Evolutionary conservation across 768 basidiomycete species (phyloP), one percentile per base, ranked within the genome.

Genomic region (Lactarius trivialis): DNA sequence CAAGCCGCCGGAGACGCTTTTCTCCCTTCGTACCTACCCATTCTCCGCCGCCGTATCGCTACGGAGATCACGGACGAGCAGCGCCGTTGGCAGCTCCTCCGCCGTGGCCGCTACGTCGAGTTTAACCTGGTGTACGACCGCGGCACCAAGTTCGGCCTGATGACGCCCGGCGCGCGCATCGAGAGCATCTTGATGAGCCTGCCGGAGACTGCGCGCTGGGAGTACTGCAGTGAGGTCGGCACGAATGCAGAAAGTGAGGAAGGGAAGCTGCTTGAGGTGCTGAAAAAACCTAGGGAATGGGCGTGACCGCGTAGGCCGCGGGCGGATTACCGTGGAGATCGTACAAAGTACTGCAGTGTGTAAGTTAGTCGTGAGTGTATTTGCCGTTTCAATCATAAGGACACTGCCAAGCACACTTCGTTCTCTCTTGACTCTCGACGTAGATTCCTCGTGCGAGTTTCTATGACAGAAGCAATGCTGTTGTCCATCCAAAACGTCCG

Each of bases 71-170:
- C 83, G 5, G 85, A 88, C 4, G 75, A 79, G 33, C 78, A 91
- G 64, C 82, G 93, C 53, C 80, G 95, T 55, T 99, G 97, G 97
- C 96, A 98, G 73, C 82, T 96, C 58, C 69, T 99, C 30, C 81
- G 97, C 45, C 79, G 95, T 28, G 95, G 95, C 1, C 81, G 95
- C 65, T 96, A 98, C 70, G 96, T 96, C 56, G 96, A 99, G 73
- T 99, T 88, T 73, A 86, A 84, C 71, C 75, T 88, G 60, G 80
- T 85, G n/a, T 77, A 82, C 68, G 85, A 87, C 69, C 76, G 86
- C 43, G 87, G 85, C 5, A 86, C 86, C 19, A 85, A 83, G 70
- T 87, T 85, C 64, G 85, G 83, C 11, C 74, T 88, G 54, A 74
- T 74, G 61, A 82, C 83, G 17, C 86, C 85, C 4, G 82, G 83